phyloP scores from a whole-genome alignment of 2,329 filamentous ascomycete species.

The Arthroderma sp. region DNA sequence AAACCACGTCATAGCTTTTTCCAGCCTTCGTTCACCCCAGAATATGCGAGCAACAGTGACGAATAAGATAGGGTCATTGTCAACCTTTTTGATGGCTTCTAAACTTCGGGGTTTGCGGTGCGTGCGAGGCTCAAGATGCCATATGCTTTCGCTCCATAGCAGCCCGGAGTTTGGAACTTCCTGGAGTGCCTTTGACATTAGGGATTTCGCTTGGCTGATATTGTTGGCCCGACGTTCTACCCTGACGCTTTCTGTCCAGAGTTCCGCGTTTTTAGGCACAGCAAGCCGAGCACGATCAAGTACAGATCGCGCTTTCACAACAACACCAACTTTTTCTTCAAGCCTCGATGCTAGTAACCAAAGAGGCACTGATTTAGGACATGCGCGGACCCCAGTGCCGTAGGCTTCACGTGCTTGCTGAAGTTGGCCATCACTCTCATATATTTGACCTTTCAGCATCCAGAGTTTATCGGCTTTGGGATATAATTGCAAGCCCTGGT shows the following conservation, averaged over 20 bases:
- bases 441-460: conserved; percentile 99
- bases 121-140: conserved; percentile 81
- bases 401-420: conserved; percentile 85
- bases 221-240: conserved; percentile 71
- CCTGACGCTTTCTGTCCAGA: conserved; percentile 91
- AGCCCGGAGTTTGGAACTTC: conserved; percentile 79
- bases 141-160: conserved; percentile 89
- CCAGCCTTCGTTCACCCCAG: conserved; percentile 82
- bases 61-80: conserved; percentile 80
- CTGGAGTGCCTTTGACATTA: conserved; percentile 88
- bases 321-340: conserved; percentile 70
- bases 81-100: conserved; percentile 93
- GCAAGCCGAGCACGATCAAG: conserved; percentile 83
- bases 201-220: conserved; percentile 65
- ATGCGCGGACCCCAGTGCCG: conserved; percentile 73
- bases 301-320: conserved; percentile 86
- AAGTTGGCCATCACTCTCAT: conserved; percentile 67
- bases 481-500: conserved; percentile 76
- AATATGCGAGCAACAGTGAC: conserved; percentile 90
- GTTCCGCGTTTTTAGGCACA: conserved; percentile 67
- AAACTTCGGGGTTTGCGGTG: conserved; percentile 83
- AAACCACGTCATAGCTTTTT: conserved; percentile 95
- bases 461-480: conserved; percentile 78
- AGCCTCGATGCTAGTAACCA: conserved; percentile 83
- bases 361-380: conserved; percentile 68